Evolutionary conservation across 2,329 filamentous ascomycete species (phyloP).

Genomic region (Colletotrichum destructivum): DNA sequence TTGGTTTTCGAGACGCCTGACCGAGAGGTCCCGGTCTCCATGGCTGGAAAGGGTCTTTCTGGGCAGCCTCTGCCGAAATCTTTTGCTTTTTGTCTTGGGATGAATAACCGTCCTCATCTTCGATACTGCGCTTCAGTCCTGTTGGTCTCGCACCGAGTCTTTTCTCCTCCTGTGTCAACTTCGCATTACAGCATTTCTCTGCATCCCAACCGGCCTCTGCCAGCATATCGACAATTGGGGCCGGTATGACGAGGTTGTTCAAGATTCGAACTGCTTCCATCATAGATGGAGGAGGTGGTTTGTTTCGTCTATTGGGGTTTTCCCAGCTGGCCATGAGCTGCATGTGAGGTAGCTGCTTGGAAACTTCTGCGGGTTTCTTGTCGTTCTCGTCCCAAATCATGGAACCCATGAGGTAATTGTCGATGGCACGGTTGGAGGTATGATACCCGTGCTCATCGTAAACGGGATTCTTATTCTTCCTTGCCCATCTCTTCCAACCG

Average conservation of each 20-base stretch:
- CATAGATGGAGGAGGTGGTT: neutral
- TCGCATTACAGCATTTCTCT: constrained; percentile 19
- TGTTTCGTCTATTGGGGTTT: neutral
- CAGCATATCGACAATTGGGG: neutral
- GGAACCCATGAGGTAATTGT: neutral
- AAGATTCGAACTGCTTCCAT: constrained; percentile 20
- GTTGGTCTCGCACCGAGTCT: neutral
- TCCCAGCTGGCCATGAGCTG: constrained; percentile 1
- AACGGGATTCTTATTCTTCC: neutral
- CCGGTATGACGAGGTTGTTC: neutral
- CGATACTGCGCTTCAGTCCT: neutral
- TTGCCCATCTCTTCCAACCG: constrained; percentile 14
- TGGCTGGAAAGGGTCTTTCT: neutral
- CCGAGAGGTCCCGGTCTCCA: neutral
- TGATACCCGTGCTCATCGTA: neutral
- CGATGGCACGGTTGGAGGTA: neutral
- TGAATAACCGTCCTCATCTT: neutral
- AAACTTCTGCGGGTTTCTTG: constrained; percentile 7
- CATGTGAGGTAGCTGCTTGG: neutral
- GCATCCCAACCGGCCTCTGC: constrained; percentile 16
- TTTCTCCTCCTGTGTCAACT: neutral
- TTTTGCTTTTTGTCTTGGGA: neutral
- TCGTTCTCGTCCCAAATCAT: neutral
- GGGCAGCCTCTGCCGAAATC: no score
- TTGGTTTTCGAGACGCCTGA: neutral